Conservation (phyloP, 371 early-diverging fungal genomes). For the Rhizopus sp. region DNA sequence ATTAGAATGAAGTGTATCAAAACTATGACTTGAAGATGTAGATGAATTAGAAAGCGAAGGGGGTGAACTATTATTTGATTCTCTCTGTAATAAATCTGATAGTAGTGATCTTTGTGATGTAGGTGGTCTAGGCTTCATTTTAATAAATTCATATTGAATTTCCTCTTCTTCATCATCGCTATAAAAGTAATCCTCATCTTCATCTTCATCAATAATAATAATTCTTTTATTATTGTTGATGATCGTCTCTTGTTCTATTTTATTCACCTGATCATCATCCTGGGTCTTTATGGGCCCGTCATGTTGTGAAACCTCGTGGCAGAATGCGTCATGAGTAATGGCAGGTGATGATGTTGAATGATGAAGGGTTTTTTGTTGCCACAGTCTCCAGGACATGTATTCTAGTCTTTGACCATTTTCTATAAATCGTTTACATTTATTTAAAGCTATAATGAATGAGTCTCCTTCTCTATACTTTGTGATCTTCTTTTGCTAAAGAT, state of each 20-base stretch:
- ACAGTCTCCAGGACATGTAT: constrained; percentile 38
- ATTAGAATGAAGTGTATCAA: neutral
- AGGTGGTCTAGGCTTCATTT: constrained; percentile 22
- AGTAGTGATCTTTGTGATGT: constrained; percentile 26
- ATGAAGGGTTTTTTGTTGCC: constrained; percentile 20
- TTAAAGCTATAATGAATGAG: constrained; percentile 14
- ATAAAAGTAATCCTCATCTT: constrained; percentile 14
- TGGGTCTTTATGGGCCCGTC: neutral
- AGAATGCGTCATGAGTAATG: constrained; percentile 21
- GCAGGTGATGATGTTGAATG: constrained; percentile 17
- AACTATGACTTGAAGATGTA: constrained; percentile 7
- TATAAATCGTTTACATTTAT: constrained; percentile 27
- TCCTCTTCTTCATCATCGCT: constrained; percentile 25
- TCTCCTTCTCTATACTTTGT: neutral
- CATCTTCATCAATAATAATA: constrained; percentile 8
- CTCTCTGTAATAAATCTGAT: constrained; percentile 22
- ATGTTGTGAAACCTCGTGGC: constrained; percentile 27
- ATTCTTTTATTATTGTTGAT: constrained; percentile 1
- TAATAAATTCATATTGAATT: constrained; percentile 16
- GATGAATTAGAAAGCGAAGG: constrained; percentile 24
- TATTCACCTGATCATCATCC: constrained; percentile 1
- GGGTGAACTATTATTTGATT: constrained; percentile 8
- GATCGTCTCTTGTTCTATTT: constrained; percentile 1
- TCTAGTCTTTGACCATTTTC: constrained; percentile 28
- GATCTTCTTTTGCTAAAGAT: constrained; percentile 4